Evolutionary conservation across 2,329 filamentous ascomycete genomes (phyloP), one percentile per base, ranked within the genome.

Genomic region (Aureobasidium melanogenum): DNA sequence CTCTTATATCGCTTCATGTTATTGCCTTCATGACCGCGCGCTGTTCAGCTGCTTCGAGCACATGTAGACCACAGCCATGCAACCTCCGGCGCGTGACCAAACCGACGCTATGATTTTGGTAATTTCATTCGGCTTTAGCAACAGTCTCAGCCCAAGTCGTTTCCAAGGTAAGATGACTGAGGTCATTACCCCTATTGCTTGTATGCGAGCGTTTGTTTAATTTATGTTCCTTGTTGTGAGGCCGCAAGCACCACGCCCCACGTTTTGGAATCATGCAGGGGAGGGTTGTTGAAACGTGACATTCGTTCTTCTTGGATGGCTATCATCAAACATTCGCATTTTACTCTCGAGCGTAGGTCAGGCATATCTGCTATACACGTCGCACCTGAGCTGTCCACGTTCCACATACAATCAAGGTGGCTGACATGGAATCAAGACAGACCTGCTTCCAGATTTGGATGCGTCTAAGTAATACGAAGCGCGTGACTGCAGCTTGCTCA

Each of bases 231-330:
- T 36, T 41, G 34, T 54, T 22, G 34, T 28, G 30, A 32, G 32
- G 32, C 24, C 32, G 28, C 19, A 30, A n/a, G n/a, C n/a, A n/a
- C n/a, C n/a, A 22, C 32, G 39, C 50, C 50, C 36, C 50, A 17
- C 30, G 50, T 54, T 54, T 54, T 28, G 50, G 7, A 54, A 30
- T 14, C 50, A 54, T 54, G 50, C 50, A 54, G 48, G 48, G 24
- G 48, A 51, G 8, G 48, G 12, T 47, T 26, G 5, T 15, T 44
- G 41, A 47, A 47, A 51, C 48, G 30, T 28, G 34, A 52, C 32
- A 39, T 26, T 47, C 44, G 24, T n/a, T 28, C 8, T 47, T 17
- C 43, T 17, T 14, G 22, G 24, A 15, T 15, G 26, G 41, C 22
- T 44, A 22, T 44, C 22, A 26, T 44, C 14, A 17, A 26, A 44